Evolutionary conservation across 2,329 filamentous ascomycete genomes (phyloP).

Genomic region (Penicillium griseofulvum): DNA sequence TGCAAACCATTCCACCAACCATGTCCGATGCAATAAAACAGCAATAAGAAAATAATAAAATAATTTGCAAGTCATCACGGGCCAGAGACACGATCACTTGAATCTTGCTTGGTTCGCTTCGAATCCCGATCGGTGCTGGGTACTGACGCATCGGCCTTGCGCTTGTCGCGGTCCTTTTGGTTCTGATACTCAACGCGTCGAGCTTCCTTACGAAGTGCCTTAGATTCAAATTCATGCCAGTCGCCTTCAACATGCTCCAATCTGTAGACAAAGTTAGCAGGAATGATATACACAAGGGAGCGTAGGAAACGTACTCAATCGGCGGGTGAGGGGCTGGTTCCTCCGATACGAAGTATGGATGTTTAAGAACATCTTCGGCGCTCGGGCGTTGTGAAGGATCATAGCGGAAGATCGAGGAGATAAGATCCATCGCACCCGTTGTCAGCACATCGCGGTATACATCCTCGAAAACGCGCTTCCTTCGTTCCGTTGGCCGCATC

Average conservation of each 20-base stretch:
- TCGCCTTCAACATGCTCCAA: slow-evolving; percentile 81
- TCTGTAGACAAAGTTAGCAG: slow-evolving; percentile 42
- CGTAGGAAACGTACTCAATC: slow-evolving; percentile 63
- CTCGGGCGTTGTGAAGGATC: slow-evolving; percentile 81
- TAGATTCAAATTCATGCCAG: slow-evolving; percentile 99
- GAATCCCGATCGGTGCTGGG: slow-evolving; percentile 40
- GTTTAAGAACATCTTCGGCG: slow-evolving; percentile 77
- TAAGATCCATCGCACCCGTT: slow-evolving; percentile 76
- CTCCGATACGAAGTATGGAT: slow-evolving; percentile 84
- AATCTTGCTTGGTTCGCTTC: slow-evolving; percentile 39
- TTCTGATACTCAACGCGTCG: slow-evolving; percentile 47
- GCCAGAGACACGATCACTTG: slow-evolving; percentile 13
- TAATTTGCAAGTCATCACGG: not conserved
- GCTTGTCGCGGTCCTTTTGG: slow-evolving; percentile 48
- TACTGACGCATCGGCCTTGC: slow-evolving; percentile 41
- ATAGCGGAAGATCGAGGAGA: slow-evolving; percentile 82
- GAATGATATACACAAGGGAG: not conserved
- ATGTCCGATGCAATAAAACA: slow-evolving; percentile 11
- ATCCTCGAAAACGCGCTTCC: slow-evolving; percentile 73
- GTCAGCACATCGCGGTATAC: slow-evolving; percentile 77
- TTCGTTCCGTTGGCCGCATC: slow-evolving; percentile 71
- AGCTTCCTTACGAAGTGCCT: slow-evolving; percentile 80
- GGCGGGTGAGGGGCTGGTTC: slow-evolving; percentile 74
- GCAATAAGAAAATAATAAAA: not conserved
- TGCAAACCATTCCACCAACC: slow-evolving; percentile 16